A percentile compares a stretch with the other conserved stretches of the same genome.
Conservation (phyloP, 441 rosid genomes). For the Pelargonium australe region DNA sequence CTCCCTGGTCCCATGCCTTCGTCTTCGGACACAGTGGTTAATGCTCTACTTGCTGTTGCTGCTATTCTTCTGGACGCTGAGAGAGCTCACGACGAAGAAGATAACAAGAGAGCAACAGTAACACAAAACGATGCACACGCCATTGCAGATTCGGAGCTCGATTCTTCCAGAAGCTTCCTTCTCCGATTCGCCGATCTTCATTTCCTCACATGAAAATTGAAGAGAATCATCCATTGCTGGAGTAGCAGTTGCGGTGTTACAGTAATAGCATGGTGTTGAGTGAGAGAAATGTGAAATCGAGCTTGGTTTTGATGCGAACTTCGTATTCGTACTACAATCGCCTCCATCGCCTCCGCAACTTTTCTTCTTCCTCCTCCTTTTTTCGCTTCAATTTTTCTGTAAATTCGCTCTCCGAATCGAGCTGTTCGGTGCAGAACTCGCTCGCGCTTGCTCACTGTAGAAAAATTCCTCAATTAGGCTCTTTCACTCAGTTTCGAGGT, state of each 20-base stretch:
- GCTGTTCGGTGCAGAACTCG: not conserved
- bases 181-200: no score
- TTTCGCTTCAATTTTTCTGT: not conserved
- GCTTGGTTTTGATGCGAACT: not conserved
- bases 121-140: no score
- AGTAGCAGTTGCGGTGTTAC: not conserved
- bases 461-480: slow-evolving; percentile 16
- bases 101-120: no score
- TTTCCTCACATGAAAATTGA: not conserved
- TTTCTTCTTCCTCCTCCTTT: not conserved
- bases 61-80: no score
- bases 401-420: not conserved
- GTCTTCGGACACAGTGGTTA: no score
- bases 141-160: no score
- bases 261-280: not conserved
- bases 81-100: no score
- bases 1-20: no score
- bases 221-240: not conserved
- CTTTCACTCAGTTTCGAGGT: slow-evolving; percentile 27
- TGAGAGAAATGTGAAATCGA: slow-evolving; percentile 7
- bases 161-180: no score
- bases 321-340: slow-evolving; percentile 1
- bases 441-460: not conserved
- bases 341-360: not conserved
- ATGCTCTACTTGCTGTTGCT: no score